A percentile compares a stretch with the other conserved stretches of the same genome.
Conservation (phyloP, 2,329 filamentous ascomycete species). For the Epichloe amarillans region DNA sequence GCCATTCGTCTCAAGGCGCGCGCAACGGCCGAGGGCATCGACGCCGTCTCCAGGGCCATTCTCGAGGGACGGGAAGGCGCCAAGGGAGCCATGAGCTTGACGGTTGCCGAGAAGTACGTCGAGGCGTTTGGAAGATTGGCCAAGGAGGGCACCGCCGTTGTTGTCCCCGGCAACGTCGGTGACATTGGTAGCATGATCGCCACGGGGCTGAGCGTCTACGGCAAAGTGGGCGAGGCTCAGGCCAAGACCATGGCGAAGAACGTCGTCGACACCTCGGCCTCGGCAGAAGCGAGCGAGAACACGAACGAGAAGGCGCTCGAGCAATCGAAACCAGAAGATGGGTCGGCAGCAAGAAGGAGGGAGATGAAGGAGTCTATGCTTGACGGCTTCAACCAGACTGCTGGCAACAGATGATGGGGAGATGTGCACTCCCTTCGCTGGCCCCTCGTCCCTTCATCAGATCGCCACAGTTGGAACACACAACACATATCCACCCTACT, state of each 20-base stretch:
- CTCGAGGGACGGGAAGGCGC: constrained; percentile 59
- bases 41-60: constrained; percentile 69
- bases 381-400: constrained; percentile 25
- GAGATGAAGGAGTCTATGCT: constrained; percentile 27
- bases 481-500: neutral
- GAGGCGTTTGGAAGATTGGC: constrained; percentile 87
- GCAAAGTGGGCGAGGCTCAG: constrained; percentile 78
- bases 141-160: constrained; percentile 87
- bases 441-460: too few species aligned
- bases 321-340: constrained; percentile 7
- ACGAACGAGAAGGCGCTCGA: constrained; percentile 9
- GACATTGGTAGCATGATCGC: constrained; percentile 97
- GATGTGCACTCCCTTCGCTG: neutral
- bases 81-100: constrained; percentile 72
- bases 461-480: neutral
- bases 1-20: constrained; percentile 76
- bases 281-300: constrained; percentile 8
- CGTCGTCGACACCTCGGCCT: constrained; percentile 19
- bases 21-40: constrained; percentile 80
- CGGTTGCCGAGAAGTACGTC: constrained; percentile 94
- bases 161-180: constrained; percentile 92
- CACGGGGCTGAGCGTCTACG: constrained; percentile 87
- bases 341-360: constrained; percentile 8
- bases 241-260: constrained; percentile 50
- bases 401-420: constrained; percentile 16